These are phyloP conservation scores for Pythium monospermum DNA, from an alignment of 352 stramenopile genomes.

Conservation along the genomic window DNA sequence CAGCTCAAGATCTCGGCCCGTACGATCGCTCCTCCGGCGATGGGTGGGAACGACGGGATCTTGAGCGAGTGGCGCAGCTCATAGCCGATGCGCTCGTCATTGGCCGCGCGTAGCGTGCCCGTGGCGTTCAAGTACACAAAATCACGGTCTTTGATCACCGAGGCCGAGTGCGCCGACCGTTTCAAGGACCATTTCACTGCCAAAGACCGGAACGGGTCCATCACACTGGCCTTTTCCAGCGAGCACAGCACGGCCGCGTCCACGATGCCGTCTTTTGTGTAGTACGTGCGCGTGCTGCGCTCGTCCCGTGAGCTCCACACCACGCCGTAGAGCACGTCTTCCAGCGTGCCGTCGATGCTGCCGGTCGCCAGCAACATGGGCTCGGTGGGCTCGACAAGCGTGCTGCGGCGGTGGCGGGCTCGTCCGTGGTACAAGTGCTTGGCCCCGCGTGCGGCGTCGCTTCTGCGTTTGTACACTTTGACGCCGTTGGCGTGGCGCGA, in stretches of 20 bases:
- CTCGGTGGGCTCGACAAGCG: conserved; percentile 11
- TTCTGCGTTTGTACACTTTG: conserved; percentile 38
- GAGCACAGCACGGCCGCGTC: conserved; percentile 46
- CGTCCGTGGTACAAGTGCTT: too few species aligned
- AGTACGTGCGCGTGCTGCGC: conserved; percentile 52
- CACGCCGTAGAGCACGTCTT: conserved; percentile 67
- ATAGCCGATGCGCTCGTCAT: conserved; percentile 52
- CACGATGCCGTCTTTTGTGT: conserved; percentile 42
- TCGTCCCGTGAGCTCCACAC: conserved; percentile 34
- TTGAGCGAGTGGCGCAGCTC: conserved; percentile 67
- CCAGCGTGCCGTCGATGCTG: conserved; percentile 46
- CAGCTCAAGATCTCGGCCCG: conserved; percentile 60
- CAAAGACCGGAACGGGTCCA: conserved; percentile 58
- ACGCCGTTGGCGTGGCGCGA: conserved; percentile 43
- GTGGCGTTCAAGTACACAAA: conserved; percentile 60
- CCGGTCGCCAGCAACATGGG: conserved; percentile 31
- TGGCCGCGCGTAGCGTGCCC: conserved; percentile 30
- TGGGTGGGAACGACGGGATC: conserved; percentile 43
- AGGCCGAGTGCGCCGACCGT: conserved; percentile 8
- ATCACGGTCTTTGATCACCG: conserved; percentile 47
- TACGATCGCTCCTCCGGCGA: conserved; percentile 42
- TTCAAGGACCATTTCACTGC: conserved; percentile 52
- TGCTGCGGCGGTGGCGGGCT: neutral
- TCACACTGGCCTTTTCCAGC: conserved; percentile 32
- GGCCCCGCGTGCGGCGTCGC: neutral